Percentiles rank a stretch among this genome's conserved stretches.
phyloP scores from a whole-genome alignment of 768 basidiomycete species.

The Sarcomyxa edulis region DNA sequence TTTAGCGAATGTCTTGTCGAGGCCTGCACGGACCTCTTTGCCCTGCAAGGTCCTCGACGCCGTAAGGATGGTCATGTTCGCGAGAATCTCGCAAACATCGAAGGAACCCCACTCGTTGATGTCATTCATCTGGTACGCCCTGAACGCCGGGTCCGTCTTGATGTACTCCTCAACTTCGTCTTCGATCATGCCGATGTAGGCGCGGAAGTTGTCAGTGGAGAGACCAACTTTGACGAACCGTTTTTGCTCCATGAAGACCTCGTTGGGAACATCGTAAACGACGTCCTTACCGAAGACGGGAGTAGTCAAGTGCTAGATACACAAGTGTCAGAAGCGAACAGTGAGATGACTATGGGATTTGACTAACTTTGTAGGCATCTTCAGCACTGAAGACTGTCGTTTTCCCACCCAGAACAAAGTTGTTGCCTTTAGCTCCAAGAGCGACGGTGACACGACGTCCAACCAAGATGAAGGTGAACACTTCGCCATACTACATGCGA shows the following conservation, averaged over 20 bases:
- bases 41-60: conserved; percentile 94
- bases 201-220: conserved; percentile 83
- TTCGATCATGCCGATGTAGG: conserved; percentile 78
- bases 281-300: conserved; percentile 98
- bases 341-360: not conserved
- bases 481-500: conserved; percentile 73
- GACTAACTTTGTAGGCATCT: conserved; percentile 85
- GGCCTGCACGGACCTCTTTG: conserved; percentile 69
- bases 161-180: conserved; percentile 74
- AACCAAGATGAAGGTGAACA: conserved; percentile 93
- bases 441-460: conserved; percentile 90
- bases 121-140: conserved; percentile 54
- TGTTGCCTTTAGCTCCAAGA: conserved; percentile 87
- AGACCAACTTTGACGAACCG: conserved; percentile 96
- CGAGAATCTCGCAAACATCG: conserved; percentile 65
- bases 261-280: conserved; percentile 96
- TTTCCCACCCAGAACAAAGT: conserved; percentile 93
- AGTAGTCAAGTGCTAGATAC: conserved; percentile 74
- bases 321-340: conserved; percentile 6
- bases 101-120: conserved; percentile 77
- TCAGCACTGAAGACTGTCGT: conserved; percentile 90
- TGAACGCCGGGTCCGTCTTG: conserved; percentile 58
- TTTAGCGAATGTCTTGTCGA: conserved; percentile 84
- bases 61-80: conserved; percentile 92
- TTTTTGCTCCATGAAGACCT: conserved; percentile 98